Conservation (phyloP, 106 monocot species). For the Posidonia australis region DNA sequence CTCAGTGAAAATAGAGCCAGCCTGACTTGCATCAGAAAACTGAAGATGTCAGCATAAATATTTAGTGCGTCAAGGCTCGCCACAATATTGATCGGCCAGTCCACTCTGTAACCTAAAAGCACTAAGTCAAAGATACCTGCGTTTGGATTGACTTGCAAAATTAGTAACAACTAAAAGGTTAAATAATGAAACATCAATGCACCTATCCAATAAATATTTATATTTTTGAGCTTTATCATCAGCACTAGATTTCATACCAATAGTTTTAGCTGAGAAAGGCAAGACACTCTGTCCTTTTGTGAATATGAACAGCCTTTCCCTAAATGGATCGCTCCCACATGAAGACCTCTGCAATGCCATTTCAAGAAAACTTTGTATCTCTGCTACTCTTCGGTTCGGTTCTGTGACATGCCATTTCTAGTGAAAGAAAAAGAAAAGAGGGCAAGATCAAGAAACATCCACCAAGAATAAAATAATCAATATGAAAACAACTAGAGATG, state of each 20-base stretch:
- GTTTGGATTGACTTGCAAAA: slow-evolving; percentile 8
- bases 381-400: slow-evolving; percentile 33
- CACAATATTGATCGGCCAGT: slow-evolving; percentile 83
- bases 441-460: background rate
- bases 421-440: slow-evolving; percentile 1
- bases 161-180: background rate
- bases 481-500: background rate
- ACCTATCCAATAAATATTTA: background rate
- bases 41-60: slow-evolving; percentile 73
- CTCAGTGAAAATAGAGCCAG: slow-evolving; percentile 4
- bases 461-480: background rate
- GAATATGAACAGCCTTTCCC: slow-evolving; percentile 60
- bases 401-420: slow-evolving; percentile 59
- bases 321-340: slow-evolving; percentile 67
- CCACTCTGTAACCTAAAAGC: slow-evolving; percentile 66
- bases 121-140: slow-evolving; percentile 60
- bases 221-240: background rate
- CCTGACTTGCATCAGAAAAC: slow-evolving; percentile 69
- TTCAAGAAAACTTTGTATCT: slow-evolving; percentile 70
- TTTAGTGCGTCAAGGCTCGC: slow-evolving; percentile 55
- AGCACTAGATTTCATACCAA: background rate
- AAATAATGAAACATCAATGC: background rate
- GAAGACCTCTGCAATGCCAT: slow-evolving; percentile 80
- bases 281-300: slow-evolving; percentile 11
- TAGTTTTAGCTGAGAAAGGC: background rate